Conservation (phyloP, 805 yeast genomes). For the Cyberlindnera subsufficiens region DNA sequence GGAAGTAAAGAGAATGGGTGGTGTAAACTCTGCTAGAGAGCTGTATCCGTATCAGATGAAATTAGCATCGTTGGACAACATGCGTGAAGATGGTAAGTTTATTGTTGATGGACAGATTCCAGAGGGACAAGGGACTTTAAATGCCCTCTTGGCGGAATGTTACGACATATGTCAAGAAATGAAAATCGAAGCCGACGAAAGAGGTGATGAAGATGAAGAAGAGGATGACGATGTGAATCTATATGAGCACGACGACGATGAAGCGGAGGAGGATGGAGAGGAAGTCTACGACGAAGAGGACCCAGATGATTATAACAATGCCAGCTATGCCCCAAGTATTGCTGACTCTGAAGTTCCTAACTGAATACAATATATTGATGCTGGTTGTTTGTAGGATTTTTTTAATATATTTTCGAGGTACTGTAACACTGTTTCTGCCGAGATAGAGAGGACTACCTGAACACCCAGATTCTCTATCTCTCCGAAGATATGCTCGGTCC, state of each 20-base stretch:
- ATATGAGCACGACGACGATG: conserved; percentile 22
- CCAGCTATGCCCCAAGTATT: conserved; percentile 22
- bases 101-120: conserved; percentile 85
- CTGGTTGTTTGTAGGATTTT: background rate
- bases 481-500: too few relatives aligned
- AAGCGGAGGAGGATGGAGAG: conserved; percentile 33
- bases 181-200: conserved; percentile 66
- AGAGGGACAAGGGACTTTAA: conserved; percentile 96
- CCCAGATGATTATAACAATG: conserved; percentile 21
- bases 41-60: conserved; percentile 95
- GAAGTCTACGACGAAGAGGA: conserved; percentile 29
- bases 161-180: conserved; percentile 90
- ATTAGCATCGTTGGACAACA: conserved; percentile 80
- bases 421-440: too few relatives aligned
- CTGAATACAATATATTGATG: background rate
- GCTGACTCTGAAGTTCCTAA: conserved; percentile 8
- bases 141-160: conserved; percentile 86
- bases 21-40: conserved; percentile 81
- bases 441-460: too few relatives aligned
- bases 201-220: conserved; percentile 23
- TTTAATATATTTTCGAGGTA: too few relatives aligned
- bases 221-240: conserved; percentile 11
- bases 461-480: too few relatives aligned
- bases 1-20: conserved; percentile 90
- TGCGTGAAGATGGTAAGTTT: conserved; percentile 88